Base-by-base conservation (phyloP, 1,284 basidiomycete genomes). In the Wolfiporia cocos region DNA sequence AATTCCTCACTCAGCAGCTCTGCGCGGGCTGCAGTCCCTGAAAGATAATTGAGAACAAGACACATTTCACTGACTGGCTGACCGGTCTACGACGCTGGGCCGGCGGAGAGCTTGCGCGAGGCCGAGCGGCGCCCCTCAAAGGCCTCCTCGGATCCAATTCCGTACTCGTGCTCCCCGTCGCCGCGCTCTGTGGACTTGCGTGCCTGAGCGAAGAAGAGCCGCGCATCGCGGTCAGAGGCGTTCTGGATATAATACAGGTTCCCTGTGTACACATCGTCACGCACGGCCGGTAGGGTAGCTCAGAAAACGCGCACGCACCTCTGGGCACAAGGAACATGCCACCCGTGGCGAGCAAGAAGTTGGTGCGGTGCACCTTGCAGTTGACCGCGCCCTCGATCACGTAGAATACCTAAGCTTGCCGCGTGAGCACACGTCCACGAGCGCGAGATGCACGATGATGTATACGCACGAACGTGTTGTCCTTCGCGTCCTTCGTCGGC, bases 391-490 rank as follows among this genome's bases (percentile, higher is more conserved):
- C 96, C 61, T 88, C 76, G 38, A 91, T 76, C 31, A 94, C 81
- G 57, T 81, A 91, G 66, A 96, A 95, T 1, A 92, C 76, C 92
- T 96, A 31, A 5, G 2, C 18, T 57, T 12, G 24, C n/a, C n/a
- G n/a, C 37, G 23, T 43, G 30, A 31, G 20, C 5, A 28, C 29
- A 39, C 15, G 4, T 2, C n/a, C n/a, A n/a, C n/a, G n/a, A n/a
- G n/a, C n/a, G n/a, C n/a, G n/a, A n/a, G n/a, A n/a, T n/a, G n/a
- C n/a, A n/a, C n/a, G n/a, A n/a, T n/a, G n/a, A n/a, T n/a, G n/a
- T n/a, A n/a, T n/a, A 74, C 89, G 55, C 52, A 97, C 95, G 63
- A 96, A 99, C 42, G 87, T 88, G 55, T 99, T 99, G 59, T 98
- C 95, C 59, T 89, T 92, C 5, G 91, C 83, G 33, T 79, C 76